Evolutionary conservation across 2,329 filamentous ascomycete species (phyloP), one percentile per base, ranked within the genome.

Genomic region (Metarhizium sp.): DNA sequence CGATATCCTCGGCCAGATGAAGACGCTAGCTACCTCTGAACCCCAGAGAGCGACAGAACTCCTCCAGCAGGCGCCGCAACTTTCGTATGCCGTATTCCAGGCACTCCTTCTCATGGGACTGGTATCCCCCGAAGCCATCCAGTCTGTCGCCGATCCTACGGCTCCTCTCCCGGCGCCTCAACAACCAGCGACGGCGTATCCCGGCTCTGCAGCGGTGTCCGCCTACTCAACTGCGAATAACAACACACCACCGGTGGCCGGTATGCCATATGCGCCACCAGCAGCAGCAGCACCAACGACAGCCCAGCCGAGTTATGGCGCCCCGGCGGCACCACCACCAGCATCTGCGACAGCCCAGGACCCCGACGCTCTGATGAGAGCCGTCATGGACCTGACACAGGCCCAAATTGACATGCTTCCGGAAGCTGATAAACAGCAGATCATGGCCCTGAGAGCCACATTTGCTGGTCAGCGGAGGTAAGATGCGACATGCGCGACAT

Each of bases 11-110:
- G 85, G 86, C 8, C 92, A 97, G 70, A 95, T 97, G 89, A 97
- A 97, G 73, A 82, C 85, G 3, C 78, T 97, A 13, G 90, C 90
- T n/a, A 82, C 84, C 52, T 82, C 80, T 29, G 91, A 97, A 63
- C 91, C 92, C 2, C 79, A 81, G 20, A 88, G 90, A 66, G 92
- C 92, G 3, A 91, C 87, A 0, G 90, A 95, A 66, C 83, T 97
- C 45, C 82, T 99, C 46, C 80, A 87, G 59, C 87, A 92, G 73
- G 91, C 92, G 1, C 94, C 94, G 0, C 94, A 99, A 72, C 84
- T 99, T 48, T 85, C 90, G 4, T 97, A 95, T 65, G 94, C 94
- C 56, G 87, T 97, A 61, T 97, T 97, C 74, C 92, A 97, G 72
- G 88, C 92, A 29, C 80, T 97, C 10, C 82, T 97, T 2, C 82